These are phyloP conservation scores for Aaosphaeria arxii DNA, from an alignment of 2,329 filamentous ascomycete genomes.

Conservation along the genomic window DNA sequence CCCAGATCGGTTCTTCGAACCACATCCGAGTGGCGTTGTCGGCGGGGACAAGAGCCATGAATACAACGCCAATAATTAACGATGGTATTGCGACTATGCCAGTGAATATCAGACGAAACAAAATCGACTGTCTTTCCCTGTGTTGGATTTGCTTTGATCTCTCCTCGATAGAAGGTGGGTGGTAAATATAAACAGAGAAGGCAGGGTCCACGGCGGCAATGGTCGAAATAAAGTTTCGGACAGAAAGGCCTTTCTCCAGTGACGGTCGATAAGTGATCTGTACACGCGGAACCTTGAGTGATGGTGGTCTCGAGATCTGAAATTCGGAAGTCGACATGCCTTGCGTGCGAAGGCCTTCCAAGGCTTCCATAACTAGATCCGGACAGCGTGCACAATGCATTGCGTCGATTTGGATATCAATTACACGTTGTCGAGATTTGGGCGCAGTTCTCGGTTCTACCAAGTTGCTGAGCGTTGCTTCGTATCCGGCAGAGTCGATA, in stretches of 20 bases:
- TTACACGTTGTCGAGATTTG: background rate
- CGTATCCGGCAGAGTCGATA: background rate
- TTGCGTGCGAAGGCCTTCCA: background rate
- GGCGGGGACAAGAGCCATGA: background rate
- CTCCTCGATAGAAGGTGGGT: background rate
- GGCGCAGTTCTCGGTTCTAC: background rate
- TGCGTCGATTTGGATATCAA: background rate
- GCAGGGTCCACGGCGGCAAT: background rate
- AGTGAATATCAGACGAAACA: background rate
- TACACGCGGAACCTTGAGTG: background rate
- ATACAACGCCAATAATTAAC: background rate
- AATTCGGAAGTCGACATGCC: background rate
- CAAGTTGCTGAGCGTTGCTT: background rate
- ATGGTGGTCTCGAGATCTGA: background rate
- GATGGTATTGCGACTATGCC: background rate
- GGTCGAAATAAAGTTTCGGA: background rate
- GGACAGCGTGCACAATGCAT: background rate
- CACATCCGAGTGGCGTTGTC: background rate
- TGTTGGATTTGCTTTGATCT: background rate
- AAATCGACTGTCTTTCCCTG: background rate
- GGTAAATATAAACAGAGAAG: background rate
- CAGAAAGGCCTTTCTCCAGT: background rate
- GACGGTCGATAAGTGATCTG: background rate
- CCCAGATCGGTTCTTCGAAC: constrained; percentile 55
- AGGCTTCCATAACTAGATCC: background rate